phyloP scores from a whole-genome alignment of 768 basidiomycete species.

The Phlebiopsis gigantea region DNA sequence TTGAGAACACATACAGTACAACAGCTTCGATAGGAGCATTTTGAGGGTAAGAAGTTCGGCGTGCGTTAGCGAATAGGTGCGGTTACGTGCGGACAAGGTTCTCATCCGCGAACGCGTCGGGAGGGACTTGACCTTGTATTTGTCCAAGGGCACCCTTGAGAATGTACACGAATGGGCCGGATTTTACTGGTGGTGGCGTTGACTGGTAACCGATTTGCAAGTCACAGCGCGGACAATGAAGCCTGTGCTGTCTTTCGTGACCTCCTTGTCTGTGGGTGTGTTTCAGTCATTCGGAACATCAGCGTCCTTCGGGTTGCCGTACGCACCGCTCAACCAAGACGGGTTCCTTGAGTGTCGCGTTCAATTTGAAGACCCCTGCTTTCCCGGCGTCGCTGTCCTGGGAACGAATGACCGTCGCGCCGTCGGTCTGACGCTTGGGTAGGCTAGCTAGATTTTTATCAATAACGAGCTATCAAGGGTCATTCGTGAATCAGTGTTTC shows the following conservation, averaged over 20 bases:
- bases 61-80: neutral
- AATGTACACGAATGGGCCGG: slow-evolving; percentile 76
- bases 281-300: slow-evolving; percentile 13
- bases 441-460: slow-evolving; percentile 67
- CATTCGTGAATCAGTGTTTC: neutral
- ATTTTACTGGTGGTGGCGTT: slow-evolving; percentile 69
- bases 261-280: slow-evolving; percentile 47
- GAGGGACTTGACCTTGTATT: slow-evolving; percentile 80
- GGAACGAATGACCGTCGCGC: slow-evolving; percentile 72
- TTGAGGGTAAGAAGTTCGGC: neutral
- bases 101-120: slow-evolving; percentile 73
- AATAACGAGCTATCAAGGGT: slow-evolving; percentile 60
- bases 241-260: slow-evolving; percentile 72
- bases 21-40: neutral
- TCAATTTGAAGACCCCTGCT: slow-evolving; percentile 81
- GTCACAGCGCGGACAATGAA: slow-evolving; percentile 63
- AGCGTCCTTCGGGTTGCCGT: slow-evolving; percentile 12
- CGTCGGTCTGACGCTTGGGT: slow-evolving; percentile 72
- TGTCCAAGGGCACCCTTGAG: slow-evolving; percentile 80
- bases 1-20: neutral
- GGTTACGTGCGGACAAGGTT: slow-evolving; percentile 14
- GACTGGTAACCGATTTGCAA: slow-evolving; percentile 75
- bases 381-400: slow-evolving; percentile 54
- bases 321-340: slow-evolving; percentile 75
- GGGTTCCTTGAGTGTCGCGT: slow-evolving; percentile 63